Conservation (phyloP, 176 grass and related monocot genomes). For the Melocanna baccifera region DNA sequence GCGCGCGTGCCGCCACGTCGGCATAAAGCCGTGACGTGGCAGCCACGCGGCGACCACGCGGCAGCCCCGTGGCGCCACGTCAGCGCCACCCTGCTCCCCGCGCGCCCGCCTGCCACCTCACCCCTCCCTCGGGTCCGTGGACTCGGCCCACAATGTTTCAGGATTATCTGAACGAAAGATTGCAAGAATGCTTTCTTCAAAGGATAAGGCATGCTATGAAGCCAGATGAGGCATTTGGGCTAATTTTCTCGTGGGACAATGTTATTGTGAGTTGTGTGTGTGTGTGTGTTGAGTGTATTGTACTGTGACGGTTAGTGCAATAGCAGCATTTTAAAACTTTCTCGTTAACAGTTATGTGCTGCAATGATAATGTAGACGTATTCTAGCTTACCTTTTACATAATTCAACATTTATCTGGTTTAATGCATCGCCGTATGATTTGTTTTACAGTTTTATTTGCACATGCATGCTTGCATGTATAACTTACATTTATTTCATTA, state of each 20-base stretch:
- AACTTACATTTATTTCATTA: not conserved
- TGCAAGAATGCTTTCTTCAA: constrained; percentile 95
- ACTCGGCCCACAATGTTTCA: too few relatives aligned
- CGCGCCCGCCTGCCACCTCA: too few relatives aligned
- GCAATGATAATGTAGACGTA: not conserved
- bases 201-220: constrained; percentile 99
- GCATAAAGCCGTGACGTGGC: too few relatives aligned
- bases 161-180: constrained; percentile 93
- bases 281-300: not conserved
- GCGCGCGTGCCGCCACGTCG: too few relatives aligned
- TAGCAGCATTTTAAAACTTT: not conserved
- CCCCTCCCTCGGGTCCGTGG: too few relatives aligned
- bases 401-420: not conserved
- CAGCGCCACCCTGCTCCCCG: too few relatives aligned
- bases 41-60: too few relatives aligned
- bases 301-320: not conserved
- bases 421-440: not conserved
- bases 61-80: too few relatives aligned
- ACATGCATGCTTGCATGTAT: not conserved
- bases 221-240: constrained; percentile 95
- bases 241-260: constrained; percentile 98
- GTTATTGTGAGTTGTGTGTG: constrained; percentile 65
- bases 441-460: not conserved
- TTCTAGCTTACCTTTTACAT: not conserved
- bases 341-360: not conserved